Percentiles rank a stretch among this genome's conserved stretches.
These are phyloP conservation scores for Sordariomycetes sp. DNA, from an alignment of 2,329 filamentous ascomycete genomes.

Conservation along the genomic window DNA sequence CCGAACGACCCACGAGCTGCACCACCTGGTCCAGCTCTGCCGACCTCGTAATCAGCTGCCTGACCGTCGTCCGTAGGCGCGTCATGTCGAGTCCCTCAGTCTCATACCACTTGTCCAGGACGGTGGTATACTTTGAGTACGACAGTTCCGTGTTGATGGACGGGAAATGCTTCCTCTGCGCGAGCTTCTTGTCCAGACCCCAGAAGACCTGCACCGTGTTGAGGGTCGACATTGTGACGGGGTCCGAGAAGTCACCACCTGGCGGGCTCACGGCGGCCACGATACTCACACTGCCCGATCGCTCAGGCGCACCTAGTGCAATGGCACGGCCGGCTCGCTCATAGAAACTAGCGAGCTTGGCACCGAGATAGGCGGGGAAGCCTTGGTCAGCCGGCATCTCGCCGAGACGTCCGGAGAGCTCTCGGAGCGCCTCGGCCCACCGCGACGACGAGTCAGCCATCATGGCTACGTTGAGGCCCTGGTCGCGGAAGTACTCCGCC, in stretches of 20 bases:
- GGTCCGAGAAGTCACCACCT: constrained; percentile 98
- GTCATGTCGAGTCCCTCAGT: constrained; percentile 93
- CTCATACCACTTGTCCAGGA: constrained; percentile 90
- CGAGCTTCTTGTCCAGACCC: constrained; percentile 99
- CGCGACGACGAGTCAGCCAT: constrained; percentile 98
- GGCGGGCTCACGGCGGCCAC: constrained; percentile 95
- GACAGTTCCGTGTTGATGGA: constrained; percentile 92
- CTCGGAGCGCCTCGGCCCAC: constrained; percentile 97
- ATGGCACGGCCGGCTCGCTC: constrained; percentile 87
- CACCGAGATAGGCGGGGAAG: constrained; percentile 94
- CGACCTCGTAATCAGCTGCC: constrained; percentile 84
- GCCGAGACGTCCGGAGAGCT: constrained; percentile 95
- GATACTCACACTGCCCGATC: constrained; percentile 88
- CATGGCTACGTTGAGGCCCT: constrained; percentile 97
- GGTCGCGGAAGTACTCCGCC: constrained; percentile 93
- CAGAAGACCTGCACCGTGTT: constrained; percentile 99
- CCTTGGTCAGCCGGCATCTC: constrained; percentile 99
- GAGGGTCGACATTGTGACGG: constrained; percentile 86
- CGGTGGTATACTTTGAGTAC: constrained; percentile 91
- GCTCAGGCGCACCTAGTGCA: constrained; percentile 78
- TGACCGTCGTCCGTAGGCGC: constrained; percentile 82
- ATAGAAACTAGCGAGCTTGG: constrained; percentile 98
- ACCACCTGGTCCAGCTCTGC: constrained; percentile 98
- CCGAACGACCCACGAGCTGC: constrained; percentile 95
- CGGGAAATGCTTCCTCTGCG: constrained; percentile 97